These are phyloP conservation scores for Trichoderma erinaceum DNA, from an alignment of 495 filamentous ascomycete genomes.

Conservation along the genomic window DNA sequence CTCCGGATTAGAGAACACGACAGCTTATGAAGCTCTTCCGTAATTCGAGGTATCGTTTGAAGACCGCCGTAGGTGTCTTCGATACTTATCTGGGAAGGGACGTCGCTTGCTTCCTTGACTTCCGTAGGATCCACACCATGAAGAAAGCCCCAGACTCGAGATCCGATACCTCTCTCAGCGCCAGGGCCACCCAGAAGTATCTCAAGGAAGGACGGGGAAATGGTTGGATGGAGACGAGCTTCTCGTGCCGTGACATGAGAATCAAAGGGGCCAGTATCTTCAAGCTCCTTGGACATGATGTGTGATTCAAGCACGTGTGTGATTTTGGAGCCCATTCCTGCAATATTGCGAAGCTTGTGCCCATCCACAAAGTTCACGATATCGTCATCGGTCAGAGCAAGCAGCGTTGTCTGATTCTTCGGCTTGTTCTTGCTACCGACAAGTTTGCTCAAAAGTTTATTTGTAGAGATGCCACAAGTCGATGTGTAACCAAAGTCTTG, in stretches of 20 bases:
- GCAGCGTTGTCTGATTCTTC: constrained; percentile 73
- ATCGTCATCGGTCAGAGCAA: constrained; percentile 52
- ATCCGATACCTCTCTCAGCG: constrained; percentile 59
- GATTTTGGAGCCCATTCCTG: constrained; percentile 77
- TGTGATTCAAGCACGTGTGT: constrained; percentile 61
- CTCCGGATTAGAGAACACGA: constrained; percentile 65
- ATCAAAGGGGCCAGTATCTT: constrained; percentile 33
- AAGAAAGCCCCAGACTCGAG: constrained; percentile 54
- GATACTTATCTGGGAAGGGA: constrained; percentile 88
- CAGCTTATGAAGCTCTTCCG: constrained; percentile 55
- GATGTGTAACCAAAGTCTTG: constrained; percentile 76
- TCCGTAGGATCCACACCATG: constrained; percentile 59
- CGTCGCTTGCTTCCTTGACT: constrained; percentile 61
- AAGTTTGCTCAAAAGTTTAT: constrained; percentile 77
- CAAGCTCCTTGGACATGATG: constrained; percentile 42
- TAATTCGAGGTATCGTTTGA: constrained; percentile 51
- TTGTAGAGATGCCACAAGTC: constrained; percentile 81
- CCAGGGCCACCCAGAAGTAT: constrained; percentile 63
- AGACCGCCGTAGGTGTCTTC: constrained; percentile 78
- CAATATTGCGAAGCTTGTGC: constrained; percentile 74
- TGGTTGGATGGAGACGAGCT: constrained; percentile 53
- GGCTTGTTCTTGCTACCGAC: constrained; percentile 83
- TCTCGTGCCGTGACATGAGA: constrained; percentile 56
- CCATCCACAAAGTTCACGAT: constrained; percentile 64
- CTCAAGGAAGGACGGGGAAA: constrained; percentile 56